Conservation (phyloP, 805 yeast genomes). For the Yarrowia sp. region DNA sequence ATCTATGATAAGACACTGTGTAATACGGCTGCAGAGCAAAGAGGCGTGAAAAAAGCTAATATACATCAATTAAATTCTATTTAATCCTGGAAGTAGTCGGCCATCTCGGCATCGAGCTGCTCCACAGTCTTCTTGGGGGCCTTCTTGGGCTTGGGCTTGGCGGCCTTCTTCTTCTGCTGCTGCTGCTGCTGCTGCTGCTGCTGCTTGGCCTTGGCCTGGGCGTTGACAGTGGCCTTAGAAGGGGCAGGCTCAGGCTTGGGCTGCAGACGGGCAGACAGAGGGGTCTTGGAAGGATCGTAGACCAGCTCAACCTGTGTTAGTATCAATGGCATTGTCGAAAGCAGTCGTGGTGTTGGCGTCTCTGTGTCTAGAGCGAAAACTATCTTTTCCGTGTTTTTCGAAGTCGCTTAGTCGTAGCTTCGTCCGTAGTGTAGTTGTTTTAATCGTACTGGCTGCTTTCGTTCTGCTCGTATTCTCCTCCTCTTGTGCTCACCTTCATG, state of each 20-base stretch:
- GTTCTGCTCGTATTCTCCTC: background rate
- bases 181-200: constrained; percentile 40
- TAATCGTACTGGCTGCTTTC: background rate
- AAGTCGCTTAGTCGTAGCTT: too few relatives aligned
- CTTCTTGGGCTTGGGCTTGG: constrained; percentile 41
- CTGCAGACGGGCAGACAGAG: constrained; percentile 71
- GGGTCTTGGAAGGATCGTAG: constrained; percentile 74
- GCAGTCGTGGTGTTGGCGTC: background rate
- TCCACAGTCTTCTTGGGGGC: constrained; percentile 76
- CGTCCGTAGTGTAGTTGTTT: too few relatives aligned
- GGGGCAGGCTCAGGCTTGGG: constrained; percentile 52
- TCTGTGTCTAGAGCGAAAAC: background rate
- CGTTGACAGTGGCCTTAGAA: constrained; percentile 41
- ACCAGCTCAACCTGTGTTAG: constrained; percentile 66
- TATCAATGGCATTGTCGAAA: constrained; percentile 1
- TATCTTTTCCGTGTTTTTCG: too few relatives aligned
- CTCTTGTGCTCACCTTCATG: constrained; percentile 58
- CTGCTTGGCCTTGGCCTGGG: constrained; percentile 41
- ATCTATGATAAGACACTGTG: too few relatives aligned
- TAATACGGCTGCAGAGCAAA: background rate
- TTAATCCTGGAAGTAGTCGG: constrained; percentile 63
- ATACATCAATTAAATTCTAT: constrained; percentile 35
- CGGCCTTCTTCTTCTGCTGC: constrained; percentile 43
- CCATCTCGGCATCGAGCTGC: constrained; percentile 96
- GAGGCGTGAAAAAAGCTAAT: constrained; percentile 16